Conservation (phyloP, 257 asterid species). For the Solanum pennellii region DNA sequence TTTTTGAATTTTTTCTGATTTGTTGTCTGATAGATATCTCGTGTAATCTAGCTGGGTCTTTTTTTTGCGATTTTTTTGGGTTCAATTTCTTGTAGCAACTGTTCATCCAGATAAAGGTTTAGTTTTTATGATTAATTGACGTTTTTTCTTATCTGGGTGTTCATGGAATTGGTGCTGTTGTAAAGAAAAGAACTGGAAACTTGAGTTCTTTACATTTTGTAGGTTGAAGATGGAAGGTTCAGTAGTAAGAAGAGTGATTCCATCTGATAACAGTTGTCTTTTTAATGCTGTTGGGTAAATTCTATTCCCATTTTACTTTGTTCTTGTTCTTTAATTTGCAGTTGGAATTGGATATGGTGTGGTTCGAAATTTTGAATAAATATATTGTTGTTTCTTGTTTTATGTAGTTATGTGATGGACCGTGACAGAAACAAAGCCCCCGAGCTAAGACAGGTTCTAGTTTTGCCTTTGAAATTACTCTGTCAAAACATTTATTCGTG, state of each 20-base stretch:
- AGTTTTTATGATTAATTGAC: background rate
- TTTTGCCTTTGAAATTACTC: background rate
- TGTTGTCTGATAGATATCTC: background rate
- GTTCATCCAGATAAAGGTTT: background rate
- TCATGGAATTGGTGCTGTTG: background rate
- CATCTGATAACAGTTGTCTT: slow-evolving; percentile 94
- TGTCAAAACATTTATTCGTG: background rate
- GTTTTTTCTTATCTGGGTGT: background rate
- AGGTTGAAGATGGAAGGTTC: slow-evolving; percentile 51
- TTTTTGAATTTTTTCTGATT: background rate
- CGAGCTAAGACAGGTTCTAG: slow-evolving; percentile 80
- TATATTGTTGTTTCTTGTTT: slow-evolving; percentile 3
- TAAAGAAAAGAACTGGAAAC: background rate
- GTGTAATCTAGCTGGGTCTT: background rate
- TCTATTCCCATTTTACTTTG: background rate
- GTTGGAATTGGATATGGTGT: background rate
- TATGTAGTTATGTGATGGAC: slow-evolving; percentile 84
- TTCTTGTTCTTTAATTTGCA: background rate
- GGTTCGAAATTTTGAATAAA: background rate
- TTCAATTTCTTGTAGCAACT: background rate
- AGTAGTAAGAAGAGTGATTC: slow-evolving; percentile 80
- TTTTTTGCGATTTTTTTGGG: background rate
- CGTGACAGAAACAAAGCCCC: slow-evolving; percentile 67
- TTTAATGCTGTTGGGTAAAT: slow-evolving; percentile 95
- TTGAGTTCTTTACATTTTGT: background rate